Conservation (phyloP, 2,329 filamentous ascomycete genomes). For the Aspergillus sergii region DNA sequence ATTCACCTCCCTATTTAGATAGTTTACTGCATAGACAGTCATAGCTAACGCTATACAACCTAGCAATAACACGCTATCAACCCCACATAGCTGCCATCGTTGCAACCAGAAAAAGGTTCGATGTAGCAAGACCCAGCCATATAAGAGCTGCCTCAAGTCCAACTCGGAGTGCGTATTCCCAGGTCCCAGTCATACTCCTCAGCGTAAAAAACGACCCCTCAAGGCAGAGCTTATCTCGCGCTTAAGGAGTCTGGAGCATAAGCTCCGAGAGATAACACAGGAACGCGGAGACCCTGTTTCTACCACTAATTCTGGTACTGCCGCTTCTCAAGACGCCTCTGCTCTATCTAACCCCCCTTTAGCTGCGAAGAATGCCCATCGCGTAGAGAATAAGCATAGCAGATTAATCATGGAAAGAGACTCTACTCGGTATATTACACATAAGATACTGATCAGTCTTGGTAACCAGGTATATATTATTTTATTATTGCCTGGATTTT, state of each 20-base stretch:
- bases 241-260: conserved; percentile 20
- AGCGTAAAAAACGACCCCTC: conserved; percentile 22
- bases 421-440: conserved; percentile 19
- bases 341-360: not conserved
- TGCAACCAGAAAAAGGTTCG: conserved; percentile 38
- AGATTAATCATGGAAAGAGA: not conserved
- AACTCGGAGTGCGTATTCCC: conserved; percentile 21
- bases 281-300: not conserved
- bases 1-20: not conserved
- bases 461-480: conserved; percentile 14
- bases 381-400: not conserved
- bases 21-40: not conserved
- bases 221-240: conserved; percentile 20
- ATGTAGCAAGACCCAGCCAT: conserved; percentile 35
- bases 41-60: not conserved
- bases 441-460: conserved; percentile 19
- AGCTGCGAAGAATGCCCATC: not conserved
- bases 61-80: not conserved
- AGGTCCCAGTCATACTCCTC: conserved; percentile 18
- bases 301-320: not conserved
- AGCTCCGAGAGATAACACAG: not conserved
- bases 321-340: no score
- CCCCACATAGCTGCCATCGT: conserved; percentile 25
- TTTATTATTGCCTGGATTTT: not conserved
- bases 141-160: conserved; percentile 20